Base-by-base conservation (phyloP, 2,329 filamentous ascomycete species). In the Fusarium armeniacum region DNA sequence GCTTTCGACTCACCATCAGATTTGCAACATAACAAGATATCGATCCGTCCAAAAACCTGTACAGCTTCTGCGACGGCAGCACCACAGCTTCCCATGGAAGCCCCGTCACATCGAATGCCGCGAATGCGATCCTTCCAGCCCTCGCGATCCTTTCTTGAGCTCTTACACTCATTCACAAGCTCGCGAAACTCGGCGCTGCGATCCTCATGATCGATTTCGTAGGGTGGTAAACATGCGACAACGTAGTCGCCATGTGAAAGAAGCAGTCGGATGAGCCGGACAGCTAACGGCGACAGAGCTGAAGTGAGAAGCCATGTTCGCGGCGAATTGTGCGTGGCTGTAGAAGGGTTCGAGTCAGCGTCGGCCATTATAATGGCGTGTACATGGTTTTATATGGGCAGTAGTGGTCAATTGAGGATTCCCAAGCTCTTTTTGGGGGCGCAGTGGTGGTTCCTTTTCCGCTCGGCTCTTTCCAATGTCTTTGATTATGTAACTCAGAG, bases 261-360 rank as follows among this genome's bases (percentile, higher is more conserved):
- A 44, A 97, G 86, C 73, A 93, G 88, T 57, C 91, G 89, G 56
- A 93, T 92, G 61, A 98, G 86, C 46, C 93, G 91, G 64, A 97
- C 91, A 56, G 91, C 91, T 69, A 98, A 87, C 15, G 95, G 93
- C 36, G 93, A 95, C 64, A 95, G 88, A 35, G 93, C 93, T 62
- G 93, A 91, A 13, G 94, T 97, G 70, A 99, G 84, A 77, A 99
- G 90, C 96, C 96, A 98, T 75, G 95, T 93, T 76, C 95, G 91
- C 52, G 94, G 94, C 33, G 88, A 90, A 76, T 90, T 90, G 79
- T 90, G 88, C 24, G 87, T 90, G 67, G 88, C 87, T 89, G 80
- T 73, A 60, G 76, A 70, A 63, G 76, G 50, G 73, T 68, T 59
- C 69, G 67, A 74, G 73, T 78, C 76, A 77, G 75, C 76, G 73